A percentile compares a stretch with the other conserved stretches of the same genome.
phyloP scores from a whole-genome alignment of 805 yeast species.

The Yarrowia sp. region DNA sequence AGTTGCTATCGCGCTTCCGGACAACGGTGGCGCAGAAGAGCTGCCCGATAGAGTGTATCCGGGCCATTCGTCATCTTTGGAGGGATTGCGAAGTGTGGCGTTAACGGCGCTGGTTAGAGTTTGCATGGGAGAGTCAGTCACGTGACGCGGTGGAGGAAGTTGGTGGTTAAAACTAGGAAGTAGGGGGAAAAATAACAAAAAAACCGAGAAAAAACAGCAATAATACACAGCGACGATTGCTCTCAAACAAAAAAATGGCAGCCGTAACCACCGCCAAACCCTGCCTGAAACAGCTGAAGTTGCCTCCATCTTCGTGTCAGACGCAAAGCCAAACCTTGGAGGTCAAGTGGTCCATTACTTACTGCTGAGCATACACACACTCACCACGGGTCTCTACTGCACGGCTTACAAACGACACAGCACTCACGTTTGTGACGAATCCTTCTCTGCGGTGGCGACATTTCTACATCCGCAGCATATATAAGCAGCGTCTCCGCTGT shows the following conservation, averaged over 20 bases:
- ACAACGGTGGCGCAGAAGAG: constrained; percentile 6
- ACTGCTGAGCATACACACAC: not conserved
- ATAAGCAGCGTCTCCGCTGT: no score
- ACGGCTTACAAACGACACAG: no score
- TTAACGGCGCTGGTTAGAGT: not conserved
- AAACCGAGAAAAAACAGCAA: no score
- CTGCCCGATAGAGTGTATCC: constrained; percentile 6
- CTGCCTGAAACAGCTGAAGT: no score
- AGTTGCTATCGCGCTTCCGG: not conserved
- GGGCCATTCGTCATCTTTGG: not conserved
- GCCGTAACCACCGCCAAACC: no score
- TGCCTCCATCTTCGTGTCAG: not conserved
- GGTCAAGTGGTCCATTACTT: not conserved
- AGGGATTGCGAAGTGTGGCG: constrained; percentile 7
- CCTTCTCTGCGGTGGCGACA: constrained; percentile 3
- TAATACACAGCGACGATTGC: no score
- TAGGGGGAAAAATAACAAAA: no score
- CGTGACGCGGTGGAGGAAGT: not conserved
- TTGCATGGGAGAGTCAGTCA: not conserved
- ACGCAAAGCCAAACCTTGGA: constrained; percentile 17
- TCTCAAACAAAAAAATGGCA: no score
- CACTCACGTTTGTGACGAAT: no score
- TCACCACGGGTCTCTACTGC: no score
- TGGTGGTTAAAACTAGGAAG: no score
- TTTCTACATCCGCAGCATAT: not conserved